A percentile compares a stretch with the other conserved stretches of the same genome.
Conservation (phyloP, 2,329 filamentous ascomycete species). For the Monosporascus sp. region DNA sequence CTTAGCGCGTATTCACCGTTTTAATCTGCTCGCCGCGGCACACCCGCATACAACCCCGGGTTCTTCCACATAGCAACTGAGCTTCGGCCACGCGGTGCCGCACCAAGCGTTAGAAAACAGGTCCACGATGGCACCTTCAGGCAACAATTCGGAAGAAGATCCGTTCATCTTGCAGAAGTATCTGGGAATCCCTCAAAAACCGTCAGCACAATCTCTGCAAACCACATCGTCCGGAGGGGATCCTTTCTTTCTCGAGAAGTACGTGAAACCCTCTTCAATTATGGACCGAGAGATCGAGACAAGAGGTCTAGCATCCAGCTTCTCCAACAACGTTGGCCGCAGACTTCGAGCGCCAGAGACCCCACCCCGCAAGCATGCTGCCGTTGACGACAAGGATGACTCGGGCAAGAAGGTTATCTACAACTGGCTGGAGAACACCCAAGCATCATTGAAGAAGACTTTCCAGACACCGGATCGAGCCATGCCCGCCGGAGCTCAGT, state of each 20-base stretch:
- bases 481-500: background rate
- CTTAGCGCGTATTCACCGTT: background rate
- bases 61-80: background rate
- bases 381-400: background rate
- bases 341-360: background rate
- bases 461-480: background rate
- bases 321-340: background rate
- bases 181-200: background rate
- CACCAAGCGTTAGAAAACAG: background rate
- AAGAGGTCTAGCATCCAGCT: background rate
- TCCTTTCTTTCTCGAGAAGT: background rate
- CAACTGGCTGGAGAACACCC: background rate
- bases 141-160: background rate
- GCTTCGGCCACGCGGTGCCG: background rate
- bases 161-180: conserved; percentile 9
- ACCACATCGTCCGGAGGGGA: background rate
- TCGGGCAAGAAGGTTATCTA: background rate
- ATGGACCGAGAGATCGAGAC: background rate
- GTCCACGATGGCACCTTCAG: background rate
- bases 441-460: background rate
- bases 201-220: background rate
- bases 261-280: background rate
- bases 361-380: background rate
- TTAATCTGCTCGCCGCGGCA: background rate
- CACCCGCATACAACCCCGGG: background rate